Percentiles rank a stretch among this genome's conserved stretches.
These are phyloP conservation scores for Fennellomyces sp. DNA, from an alignment of 371 early-diverging fungal genomes.

Conservation along the genomic window DNA sequence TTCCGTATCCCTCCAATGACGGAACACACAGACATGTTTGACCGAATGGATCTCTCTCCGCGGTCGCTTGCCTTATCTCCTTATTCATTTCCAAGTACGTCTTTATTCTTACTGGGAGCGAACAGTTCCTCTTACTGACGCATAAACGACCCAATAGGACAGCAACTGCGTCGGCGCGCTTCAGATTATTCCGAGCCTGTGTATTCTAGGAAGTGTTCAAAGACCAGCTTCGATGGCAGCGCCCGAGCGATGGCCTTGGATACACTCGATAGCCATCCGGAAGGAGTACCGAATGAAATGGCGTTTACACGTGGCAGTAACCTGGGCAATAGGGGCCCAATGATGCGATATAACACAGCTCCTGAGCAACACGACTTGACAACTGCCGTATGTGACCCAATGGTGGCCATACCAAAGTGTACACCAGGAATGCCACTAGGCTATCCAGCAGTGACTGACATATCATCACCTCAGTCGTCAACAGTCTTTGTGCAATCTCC, in stretches of 20 bases:
- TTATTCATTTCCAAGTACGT: background rate
- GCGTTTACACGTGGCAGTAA: background rate
- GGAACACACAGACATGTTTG: background rate
- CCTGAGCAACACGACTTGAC: background rate
- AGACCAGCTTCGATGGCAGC: background rate
- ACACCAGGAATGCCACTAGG: background rate
- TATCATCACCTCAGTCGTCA: background rate
- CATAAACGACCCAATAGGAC: background rate
- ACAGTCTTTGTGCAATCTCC: background rate
- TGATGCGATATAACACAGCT: constrained; percentile 4
- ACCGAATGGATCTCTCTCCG: background rate
- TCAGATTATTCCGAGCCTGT: background rate
- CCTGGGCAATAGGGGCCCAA: background rate
- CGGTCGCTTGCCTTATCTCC: background rate
- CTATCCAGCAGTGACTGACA: background rate
- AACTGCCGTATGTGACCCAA: background rate
- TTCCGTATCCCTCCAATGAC: constrained; percentile 51
- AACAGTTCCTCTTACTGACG: too few species aligned
- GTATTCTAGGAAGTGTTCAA: background rate
- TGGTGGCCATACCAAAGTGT: background rate
- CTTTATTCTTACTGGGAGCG: too few species aligned
- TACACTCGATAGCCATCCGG: background rate
- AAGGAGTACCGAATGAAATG: background rate
- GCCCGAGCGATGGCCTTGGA: background rate
- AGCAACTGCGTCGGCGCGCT: background rate